A percentile compares a stretch with the other conserved stretches of the same genome.
phyloP scores from a whole-genome alignment of 108 stramenopile genomes.

The Fistulifera solaris region DNA sequence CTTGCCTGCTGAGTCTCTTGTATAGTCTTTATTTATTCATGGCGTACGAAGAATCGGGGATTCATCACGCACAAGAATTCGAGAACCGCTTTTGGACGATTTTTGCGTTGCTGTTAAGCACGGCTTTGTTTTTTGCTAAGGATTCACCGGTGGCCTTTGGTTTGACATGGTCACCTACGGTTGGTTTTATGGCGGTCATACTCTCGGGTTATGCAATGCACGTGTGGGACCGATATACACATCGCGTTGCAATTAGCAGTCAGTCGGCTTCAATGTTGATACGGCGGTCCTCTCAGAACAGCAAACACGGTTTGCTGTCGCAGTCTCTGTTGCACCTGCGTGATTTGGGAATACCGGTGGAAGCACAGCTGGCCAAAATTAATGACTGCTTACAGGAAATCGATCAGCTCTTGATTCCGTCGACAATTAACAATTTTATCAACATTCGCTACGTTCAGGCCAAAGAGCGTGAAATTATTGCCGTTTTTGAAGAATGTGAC shows the following conservation, averaged over 20 bases:
- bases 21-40: slow-evolving; percentile 79
- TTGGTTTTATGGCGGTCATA: slow-evolving; percentile 60
- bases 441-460: slow-evolving; percentile 67
- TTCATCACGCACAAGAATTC: slow-evolving; percentile 86
- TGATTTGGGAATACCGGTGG: slow-evolving; percentile 47
- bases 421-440: slow-evolving; percentile 88
- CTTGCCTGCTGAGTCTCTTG: slow-evolving; percentile 55
- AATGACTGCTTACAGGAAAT: slow-evolving; percentile 71
- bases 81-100: slow-evolving; percentile 94
- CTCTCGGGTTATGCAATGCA: slow-evolving; percentile 74
- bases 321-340: slow-evolving; percentile 37
- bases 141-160: slow-evolving; percentile 81
- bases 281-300: slow-evolving; percentile 39
- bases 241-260: slow-evolving; percentile 56
- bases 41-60: slow-evolving; percentile 65
- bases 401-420: slow-evolving; percentile 81
- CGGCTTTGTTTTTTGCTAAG: slow-evolving; percentile 69
- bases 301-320: background rate
- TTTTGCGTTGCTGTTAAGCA: slow-evolving; percentile 65
- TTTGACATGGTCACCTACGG: slow-evolving; percentile 30
- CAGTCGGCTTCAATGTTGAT: slow-evolving; percentile 19
- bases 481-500: slow-evolving; percentile 85
- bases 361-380: slow-evolving; percentile 56
- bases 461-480: slow-evolving; percentile 89
- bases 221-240: slow-evolving; percentile 78